Conservation (phyloP, 768 basidiomycete species). For the Termitomyces sp. region DNA sequence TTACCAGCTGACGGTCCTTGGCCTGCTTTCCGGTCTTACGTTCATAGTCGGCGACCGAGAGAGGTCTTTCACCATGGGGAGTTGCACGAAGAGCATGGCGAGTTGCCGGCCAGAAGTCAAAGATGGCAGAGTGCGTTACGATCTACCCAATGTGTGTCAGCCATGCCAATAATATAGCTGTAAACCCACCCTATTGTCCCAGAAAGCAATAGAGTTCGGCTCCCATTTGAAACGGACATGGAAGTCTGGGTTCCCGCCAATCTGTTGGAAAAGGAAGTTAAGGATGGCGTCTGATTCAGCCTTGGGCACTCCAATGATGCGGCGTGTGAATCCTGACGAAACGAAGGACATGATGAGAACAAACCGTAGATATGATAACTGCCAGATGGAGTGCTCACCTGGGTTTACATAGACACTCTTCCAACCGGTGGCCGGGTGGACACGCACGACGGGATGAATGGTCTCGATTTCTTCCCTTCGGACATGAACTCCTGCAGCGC, state of each 20-base stretch:
- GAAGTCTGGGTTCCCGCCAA: constrained; percentile 67
- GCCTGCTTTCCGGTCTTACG: constrained; percentile 59
- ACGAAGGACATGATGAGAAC: background rate
- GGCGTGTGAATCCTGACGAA: constrained; percentile 66
- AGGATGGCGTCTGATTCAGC: constrained; percentile 77
- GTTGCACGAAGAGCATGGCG: constrained; percentile 81
- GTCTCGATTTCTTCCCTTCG: constrained; percentile 67
- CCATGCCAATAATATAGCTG: background rate
- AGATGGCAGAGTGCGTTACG: constrained; percentile 75
- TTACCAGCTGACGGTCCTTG: constrained; percentile 68
- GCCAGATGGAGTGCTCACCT: constrained; percentile 28
- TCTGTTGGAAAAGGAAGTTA: constrained; percentile 65
- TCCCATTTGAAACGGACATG: constrained; percentile 81
- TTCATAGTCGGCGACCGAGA: constrained; percentile 73
- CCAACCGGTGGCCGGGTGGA: constrained; percentile 82
- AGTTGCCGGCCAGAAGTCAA: constrained; percentile 77
- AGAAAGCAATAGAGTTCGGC: constrained; percentile 73
- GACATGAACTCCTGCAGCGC: constrained; percentile 65
- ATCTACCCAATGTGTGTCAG: constrained; percentile 34
- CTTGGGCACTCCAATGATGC: constrained; percentile 77
- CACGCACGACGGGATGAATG: constrained; percentile 78
- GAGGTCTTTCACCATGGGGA: constrained; percentile 76
- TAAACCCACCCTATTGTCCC: constrained; percentile 73
- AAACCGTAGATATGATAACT: background rate
- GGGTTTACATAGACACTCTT: constrained; percentile 84